Evolutionary conservation across 2,329 filamentous ascomycete genomes (phyloP).

Genomic region (Madurella fahalii): DNA sequence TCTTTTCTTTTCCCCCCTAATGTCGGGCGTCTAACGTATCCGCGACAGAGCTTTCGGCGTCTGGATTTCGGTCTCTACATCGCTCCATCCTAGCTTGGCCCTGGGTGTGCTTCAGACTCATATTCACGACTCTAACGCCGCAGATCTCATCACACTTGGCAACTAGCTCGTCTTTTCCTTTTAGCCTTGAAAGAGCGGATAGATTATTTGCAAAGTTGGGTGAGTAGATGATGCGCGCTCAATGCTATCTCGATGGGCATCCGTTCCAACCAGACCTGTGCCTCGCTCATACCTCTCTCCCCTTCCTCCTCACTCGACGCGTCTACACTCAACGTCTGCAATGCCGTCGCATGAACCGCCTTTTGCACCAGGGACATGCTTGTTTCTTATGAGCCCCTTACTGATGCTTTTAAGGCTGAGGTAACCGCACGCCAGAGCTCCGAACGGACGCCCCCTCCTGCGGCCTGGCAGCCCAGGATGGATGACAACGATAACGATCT

Average conservation of each 20-base stretch:
- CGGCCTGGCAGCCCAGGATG: conserved; percentile 18
- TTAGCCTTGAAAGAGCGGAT: not conserved
- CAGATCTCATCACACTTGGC: too few relatives aligned
- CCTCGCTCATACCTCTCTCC: not conserved
- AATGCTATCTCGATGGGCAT: not conserved
- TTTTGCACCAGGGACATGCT: too few relatives aligned
- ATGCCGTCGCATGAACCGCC: not conserved
- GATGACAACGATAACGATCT: conserved; percentile 27
- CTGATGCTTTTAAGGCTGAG: not conserved
- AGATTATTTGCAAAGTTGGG: not conserved
- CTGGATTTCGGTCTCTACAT: not conserved
- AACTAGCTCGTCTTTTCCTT: too few relatives aligned
- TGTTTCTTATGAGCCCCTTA: not conserved
- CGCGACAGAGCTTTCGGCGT: not conserved
- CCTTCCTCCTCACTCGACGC: not conserved
- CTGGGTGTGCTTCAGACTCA: not conserved
- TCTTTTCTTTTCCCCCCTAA: too few relatives aligned
- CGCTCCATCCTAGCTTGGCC: not conserved
- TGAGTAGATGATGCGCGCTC: not conserved
- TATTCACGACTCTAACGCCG: too few relatives aligned
- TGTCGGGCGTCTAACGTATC: not conserved
- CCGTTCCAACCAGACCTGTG: not conserved
- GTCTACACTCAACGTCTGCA: not conserved
- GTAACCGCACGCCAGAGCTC: not conserved
- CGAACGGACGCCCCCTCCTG: not conserved